Conservation (phyloP, 2,329 filamentous ascomycete genomes). For the Mycosphaerella sp. region DNA sequence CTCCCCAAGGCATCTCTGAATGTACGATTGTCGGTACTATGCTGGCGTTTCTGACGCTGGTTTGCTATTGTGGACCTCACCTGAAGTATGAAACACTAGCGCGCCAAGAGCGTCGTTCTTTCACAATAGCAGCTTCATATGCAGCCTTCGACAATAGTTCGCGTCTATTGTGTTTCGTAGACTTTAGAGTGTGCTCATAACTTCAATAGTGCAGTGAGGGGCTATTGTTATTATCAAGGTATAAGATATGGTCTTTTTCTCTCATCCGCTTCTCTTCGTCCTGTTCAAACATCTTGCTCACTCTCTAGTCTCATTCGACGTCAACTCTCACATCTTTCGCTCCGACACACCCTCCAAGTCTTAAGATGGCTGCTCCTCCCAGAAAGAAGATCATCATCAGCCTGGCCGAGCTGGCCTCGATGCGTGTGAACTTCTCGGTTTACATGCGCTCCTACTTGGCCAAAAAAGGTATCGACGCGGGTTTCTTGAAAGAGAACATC, state of each 20-base stretch:
- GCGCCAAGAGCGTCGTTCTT: background rate
- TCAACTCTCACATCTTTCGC: background rate
- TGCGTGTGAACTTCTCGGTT: background rate
- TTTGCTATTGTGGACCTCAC: no score
- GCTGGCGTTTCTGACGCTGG: no score
- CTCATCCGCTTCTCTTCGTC: background rate
- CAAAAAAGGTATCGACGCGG: background rate
- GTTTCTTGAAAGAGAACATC: constrained; percentile 2
- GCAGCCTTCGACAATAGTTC: background rate
- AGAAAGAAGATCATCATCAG: background rate
- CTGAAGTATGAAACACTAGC: background rate
- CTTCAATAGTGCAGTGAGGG: background rate
- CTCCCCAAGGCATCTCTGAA: no score
- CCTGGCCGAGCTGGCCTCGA: constrained; percentile 3
- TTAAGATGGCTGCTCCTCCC: background rate
- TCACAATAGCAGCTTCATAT: background rate
- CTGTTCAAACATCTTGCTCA: background rate
- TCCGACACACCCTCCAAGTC: background rate
- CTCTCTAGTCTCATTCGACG: background rate
- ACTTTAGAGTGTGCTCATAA: background rate
- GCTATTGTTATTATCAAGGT: background rate
- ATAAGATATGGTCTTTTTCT: background rate
- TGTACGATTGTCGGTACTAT: no score
- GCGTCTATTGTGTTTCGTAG: background rate
- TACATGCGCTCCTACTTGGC: background rate